These are phyloP conservation scores for Daldinia bambusicola DNA, from an alignment of 495 filamentous ascomycete genomes.

Conservation along the genomic window DNA sequence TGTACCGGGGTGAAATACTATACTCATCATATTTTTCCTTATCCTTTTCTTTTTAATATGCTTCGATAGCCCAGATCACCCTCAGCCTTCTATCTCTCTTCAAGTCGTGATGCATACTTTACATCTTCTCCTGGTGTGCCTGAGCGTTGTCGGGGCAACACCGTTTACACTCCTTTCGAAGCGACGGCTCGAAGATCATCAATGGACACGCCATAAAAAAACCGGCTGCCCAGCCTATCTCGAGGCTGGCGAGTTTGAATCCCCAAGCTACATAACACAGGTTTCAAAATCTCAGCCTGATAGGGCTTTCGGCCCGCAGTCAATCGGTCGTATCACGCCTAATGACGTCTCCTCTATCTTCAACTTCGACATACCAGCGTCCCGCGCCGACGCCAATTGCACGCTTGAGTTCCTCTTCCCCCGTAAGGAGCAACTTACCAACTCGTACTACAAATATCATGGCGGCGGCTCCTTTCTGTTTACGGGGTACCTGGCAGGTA, in stretches of 20 bases:
- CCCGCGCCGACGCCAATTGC: constrained; percentile 44
- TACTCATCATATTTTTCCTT: background rate
- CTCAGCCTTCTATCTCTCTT: background rate
- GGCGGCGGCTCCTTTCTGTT: constrained; percentile 42
- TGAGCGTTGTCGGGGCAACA: constrained; percentile 31
- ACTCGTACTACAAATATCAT: constrained; percentile 32
- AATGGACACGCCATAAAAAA: constrained; percentile 34
- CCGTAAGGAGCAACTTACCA: constrained; percentile 29
- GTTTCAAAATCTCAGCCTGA: constrained; percentile 36
- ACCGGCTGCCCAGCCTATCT: constrained; percentile 43
- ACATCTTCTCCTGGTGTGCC: background rate
- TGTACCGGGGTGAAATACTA: background rate
- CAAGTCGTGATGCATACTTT: constrained; percentile 29
- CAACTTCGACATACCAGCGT: constrained; percentile 43
- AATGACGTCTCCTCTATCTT: constrained; percentile 45
- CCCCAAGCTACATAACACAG: constrained; percentile 41
- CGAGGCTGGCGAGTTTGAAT: constrained; percentile 36
- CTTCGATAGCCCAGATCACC: background rate
- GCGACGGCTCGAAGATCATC: constrained; percentile 34
- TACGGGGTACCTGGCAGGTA: constrained; percentile 40
- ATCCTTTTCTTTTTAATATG: background rate
- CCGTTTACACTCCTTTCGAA: constrained; percentile 43
- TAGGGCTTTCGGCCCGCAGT: constrained; percentile 34
- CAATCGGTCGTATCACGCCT: constrained; percentile 35
- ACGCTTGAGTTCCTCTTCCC: constrained; percentile 48